Conservation (phyloP, 2,329 filamentous ascomycete genomes). For the Zymoseptoria pseudotritici region DNA sequence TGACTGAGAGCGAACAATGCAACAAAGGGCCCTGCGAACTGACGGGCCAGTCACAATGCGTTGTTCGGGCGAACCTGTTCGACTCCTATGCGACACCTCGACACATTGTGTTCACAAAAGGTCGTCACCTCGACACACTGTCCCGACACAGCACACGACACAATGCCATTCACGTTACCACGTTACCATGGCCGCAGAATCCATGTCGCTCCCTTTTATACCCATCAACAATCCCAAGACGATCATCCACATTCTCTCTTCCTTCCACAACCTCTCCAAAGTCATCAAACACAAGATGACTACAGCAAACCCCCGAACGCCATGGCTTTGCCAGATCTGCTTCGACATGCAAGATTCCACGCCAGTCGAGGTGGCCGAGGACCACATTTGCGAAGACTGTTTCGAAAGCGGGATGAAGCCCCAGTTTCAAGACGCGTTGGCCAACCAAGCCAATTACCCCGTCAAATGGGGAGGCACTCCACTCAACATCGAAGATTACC, state of each 20-base stretch:
- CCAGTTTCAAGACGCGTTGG: not conserved
- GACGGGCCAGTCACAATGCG: not conserved
- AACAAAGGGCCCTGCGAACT: not conserved
- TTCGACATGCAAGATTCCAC: not conserved
- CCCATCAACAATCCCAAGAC: not conserved
- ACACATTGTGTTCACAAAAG: not conserved
- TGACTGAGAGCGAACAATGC: not conserved
- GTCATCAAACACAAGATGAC: not conserved
- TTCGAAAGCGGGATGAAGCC: not conserved
- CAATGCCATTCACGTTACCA: not conserved
- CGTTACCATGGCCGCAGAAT: not conserved
- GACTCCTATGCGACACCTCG: not conserved
- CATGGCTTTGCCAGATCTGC: not conserved
- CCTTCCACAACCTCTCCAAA: not conserved
- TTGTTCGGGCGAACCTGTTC: not conserved
- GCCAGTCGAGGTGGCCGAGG: not conserved
- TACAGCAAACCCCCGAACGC: not conserved
- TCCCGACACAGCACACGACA: not conserved
- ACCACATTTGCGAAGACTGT: slow-evolving; percentile 1
- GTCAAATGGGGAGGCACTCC: not conserved
- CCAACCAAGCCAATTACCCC: not conserved
- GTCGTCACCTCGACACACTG: not conserved
- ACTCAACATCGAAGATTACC: not conserved
- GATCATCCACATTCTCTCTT: not conserved
- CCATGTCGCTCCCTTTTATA: not conserved